Evolutionary conservation across 2,329 filamentous ascomycete species (phyloP).

Genomic region (Monilinia laxa): DNA sequence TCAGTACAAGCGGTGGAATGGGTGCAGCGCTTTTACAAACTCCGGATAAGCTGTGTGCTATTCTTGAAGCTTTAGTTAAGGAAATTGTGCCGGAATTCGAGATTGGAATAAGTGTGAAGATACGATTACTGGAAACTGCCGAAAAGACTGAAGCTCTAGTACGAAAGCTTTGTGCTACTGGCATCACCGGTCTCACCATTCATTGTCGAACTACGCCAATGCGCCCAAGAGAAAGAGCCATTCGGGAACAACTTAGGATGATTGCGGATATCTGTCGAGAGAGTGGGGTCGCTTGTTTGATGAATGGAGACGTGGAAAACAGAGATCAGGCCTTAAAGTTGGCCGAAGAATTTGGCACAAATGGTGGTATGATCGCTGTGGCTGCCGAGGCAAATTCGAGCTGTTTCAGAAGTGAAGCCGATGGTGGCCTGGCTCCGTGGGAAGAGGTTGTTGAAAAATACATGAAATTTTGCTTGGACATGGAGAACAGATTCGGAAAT

Average conservation of each 20-base stretch:
- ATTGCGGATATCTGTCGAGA: constrained; percentile 76
- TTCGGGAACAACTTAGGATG: constrained; percentile 83
- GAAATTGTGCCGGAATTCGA: constrained; percentile 74
- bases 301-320: constrained; percentile 88
- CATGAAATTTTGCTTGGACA: constrained; percentile 67
- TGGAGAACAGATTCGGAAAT: constrained; percentile 86
- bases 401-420: constrained; percentile 69
- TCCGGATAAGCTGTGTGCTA: constrained; percentile 79
- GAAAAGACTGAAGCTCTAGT: constrained; percentile 78
- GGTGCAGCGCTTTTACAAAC: constrained; percentile 85
- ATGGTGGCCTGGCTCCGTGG: constrained; percentile 75
- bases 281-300: constrained; percentile 84
- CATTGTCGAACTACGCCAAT: constrained; percentile 97
- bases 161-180: constrained; percentile 74
- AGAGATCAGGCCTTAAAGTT: constrained; percentile 71
- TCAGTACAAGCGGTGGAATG: constrained; percentile 93
- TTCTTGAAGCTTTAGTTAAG: constrained; percentile 77
- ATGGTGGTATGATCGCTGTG: constrained; percentile 96
- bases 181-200: constrained; percentile 87
- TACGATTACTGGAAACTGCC: constrained; percentile 77
- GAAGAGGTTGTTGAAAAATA: constrained; percentile 75
- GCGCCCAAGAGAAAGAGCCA: constrained; percentile 84
- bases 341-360: constrained; percentile 76
- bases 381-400: constrained; percentile 88
- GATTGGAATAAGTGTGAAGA: constrained; percentile 97